Conservation (phyloP, 2,329 filamentous ascomycete species). For the Pseudonectria foliicola region DNA sequence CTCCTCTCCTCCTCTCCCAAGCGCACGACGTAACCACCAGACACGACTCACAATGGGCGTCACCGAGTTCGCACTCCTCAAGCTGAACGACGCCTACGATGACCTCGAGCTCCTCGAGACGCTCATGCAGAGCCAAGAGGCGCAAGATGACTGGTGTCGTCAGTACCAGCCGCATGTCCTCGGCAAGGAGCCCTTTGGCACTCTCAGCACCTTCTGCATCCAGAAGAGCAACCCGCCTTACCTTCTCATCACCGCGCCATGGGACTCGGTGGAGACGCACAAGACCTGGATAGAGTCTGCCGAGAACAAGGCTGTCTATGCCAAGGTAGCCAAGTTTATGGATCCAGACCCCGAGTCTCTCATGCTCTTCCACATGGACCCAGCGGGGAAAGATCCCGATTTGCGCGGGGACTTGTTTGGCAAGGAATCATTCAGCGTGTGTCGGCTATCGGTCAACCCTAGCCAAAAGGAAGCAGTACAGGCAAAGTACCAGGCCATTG, state of each 20-base stretch:
- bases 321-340: constrained; percentile 26
- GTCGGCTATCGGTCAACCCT: constrained; percentile 24
- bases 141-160: constrained; percentile 35
- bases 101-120: constrained; percentile 26
- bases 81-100: constrained; percentile 23
- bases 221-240: constrained; percentile 28
- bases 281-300: constrained; percentile 35
- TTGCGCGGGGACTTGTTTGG: constrained; percentile 19
- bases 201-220: constrained; percentile 29
- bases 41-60: constrained; percentile 26
- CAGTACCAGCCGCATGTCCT: constrained; percentile 29
- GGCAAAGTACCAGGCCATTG: constrained; percentile 26
- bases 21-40: no score
- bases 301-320: constrained; percentile 32
- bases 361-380: constrained; percentile 35
- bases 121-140: constrained; percentile 24
- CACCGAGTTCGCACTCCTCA: constrained; percentile 33
- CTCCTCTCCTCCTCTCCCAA: no score
- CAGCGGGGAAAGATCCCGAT: constrained; percentile 20
- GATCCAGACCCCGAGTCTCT: constrained; percentile 25
- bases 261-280: constrained; percentile 36
- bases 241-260: constrained; percentile 38
- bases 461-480: constrained; percentile 27
- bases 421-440: constrained; percentile 29
- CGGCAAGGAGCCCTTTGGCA: constrained; percentile 20